phyloP scores from a whole-genome alignment of 2,329 filamentous ascomycete genomes.

The Alternaria alternata region DNA sequence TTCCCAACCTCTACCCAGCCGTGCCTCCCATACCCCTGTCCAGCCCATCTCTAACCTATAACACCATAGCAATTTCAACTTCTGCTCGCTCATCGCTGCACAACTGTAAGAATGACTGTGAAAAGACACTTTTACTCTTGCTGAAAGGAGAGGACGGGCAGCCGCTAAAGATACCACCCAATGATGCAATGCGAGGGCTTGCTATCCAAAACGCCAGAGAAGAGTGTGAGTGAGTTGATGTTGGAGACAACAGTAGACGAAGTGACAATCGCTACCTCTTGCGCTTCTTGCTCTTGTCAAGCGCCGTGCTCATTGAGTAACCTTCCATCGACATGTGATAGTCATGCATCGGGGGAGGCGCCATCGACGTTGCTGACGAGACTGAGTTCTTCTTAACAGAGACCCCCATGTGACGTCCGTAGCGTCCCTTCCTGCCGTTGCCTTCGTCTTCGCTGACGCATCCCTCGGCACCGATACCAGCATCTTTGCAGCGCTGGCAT shows the following conservation, averaged over 20 bases:
- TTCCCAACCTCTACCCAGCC: constrained; percentile 16
- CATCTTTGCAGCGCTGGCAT: constrained; percentile 94
- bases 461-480: constrained; percentile 89
- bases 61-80: constrained; percentile 24
- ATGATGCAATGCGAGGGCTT: constrained; percentile 12
- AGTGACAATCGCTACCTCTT: constrained; percentile 61
- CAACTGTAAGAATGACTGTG: constrained; percentile 9
- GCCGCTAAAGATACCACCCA: constrained; percentile 10
- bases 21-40: constrained; percentile 12
- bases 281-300: constrained; percentile 73
- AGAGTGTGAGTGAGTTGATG: constrained; percentile 5
- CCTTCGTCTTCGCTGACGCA: constrained; percentile 98
- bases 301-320: constrained; percentile 28
- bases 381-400: constrained; percentile 64
- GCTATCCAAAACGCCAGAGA: constrained; percentile 27
- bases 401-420: constrained; percentile 75
- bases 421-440: constrained; percentile 94
- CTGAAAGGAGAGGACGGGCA: constrained; percentile 19
- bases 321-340: constrained; percentile 33
- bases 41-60: constrained; percentile 19
- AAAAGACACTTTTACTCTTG: constrained; percentile 18
- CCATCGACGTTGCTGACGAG: constrained; percentile 42
- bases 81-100: constrained; percentile 6
- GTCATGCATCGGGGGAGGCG: constrained; percentile 46
- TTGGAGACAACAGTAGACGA: constrained; percentile 8